Base-by-base conservation (phyloP, 2,329 filamentous ascomycete species). In the Bipolaris cookei region DNA sequence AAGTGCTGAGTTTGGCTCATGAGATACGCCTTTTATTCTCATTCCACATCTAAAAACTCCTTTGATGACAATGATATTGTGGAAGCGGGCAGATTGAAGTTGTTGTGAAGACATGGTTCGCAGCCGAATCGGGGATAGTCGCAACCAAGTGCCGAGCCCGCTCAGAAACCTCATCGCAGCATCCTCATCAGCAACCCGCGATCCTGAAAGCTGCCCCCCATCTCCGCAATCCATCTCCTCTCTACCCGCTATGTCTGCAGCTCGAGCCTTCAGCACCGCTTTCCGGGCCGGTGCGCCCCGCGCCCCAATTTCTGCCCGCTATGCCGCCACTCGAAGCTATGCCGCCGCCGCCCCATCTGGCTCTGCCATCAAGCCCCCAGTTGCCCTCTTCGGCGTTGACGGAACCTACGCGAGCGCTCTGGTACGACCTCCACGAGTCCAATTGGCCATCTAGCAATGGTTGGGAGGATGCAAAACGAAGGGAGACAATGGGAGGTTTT, bases 361-460 rank as follows among this genome's bases (percentile, higher is more conserved):
- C 70, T 78, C 84, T 74, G 82, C 87, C 78, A 87, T 87, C 79
- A 93, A 91, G 85, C 88, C 94, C 73, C 95, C 95, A 69, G 84
- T 97, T 77, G 86, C 93, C 73, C 87, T 99, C 76, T 99, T 92
- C 82, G 95, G 95, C 72, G 83, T 99, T 77, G 95, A 98, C 81
- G 95, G 95, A 81, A 98, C 94, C 78, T 99, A 99, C 83, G 95
- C 95, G 79, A 92, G 90, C 83, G 95, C 95, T 83, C 86, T 99
- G 88, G 95, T 99, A 94, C 79, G 91, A 61, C 47, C 58, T 54
- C 52, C 51, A 42, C 34, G 35, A 41, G 25, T 44, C 14, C 64
- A 67, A 69, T 68, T 68, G 64, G 62, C 30, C 23, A 11, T 16
- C 38, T 45, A 25, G 51, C 56, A 66, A 67, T 68, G 62, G 50